A percentile compares a stretch with the other conserved stretches of the same genome.
These are phyloP conservation scores for Candida frijolesensis DNA, from an alignment of 1,139 yeast genomes.

Conservation along the genomic window DNA sequence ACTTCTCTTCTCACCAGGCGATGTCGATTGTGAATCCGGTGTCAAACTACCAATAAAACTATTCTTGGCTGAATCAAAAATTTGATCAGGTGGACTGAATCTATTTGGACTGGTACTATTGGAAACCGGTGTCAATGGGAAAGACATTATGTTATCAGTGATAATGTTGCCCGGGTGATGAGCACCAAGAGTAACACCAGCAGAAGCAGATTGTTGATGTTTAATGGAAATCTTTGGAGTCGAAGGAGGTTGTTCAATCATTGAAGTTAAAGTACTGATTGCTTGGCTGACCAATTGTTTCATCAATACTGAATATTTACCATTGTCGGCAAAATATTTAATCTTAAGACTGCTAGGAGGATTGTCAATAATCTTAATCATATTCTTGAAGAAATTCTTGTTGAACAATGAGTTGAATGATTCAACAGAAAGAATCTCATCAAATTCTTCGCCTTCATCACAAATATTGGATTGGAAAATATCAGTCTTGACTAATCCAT, in stretches of 20 bases:
- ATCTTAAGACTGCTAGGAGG: conserved; percentile 49
- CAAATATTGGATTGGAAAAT: conserved; percentile 15
- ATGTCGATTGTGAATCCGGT: conserved; percentile 14
- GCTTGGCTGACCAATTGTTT: conserved; percentile 29
- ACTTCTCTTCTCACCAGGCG: conserved; percentile 18
- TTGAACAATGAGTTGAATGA: conserved; percentile 20
- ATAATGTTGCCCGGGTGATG: conserved; percentile 2
- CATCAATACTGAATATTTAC: conserved; percentile 42
- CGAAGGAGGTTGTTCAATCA: conserved; percentile 13
- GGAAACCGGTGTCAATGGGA: conserved; percentile 31
- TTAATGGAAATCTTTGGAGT: conserved; percentile 12
- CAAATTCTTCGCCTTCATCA: conserved; percentile 11
- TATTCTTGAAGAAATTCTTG: conserved; percentile 30
- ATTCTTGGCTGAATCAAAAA: conserved; percentile 6
- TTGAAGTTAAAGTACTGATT: conserved; percentile 20
- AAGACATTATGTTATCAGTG: conserved; percentile 5
- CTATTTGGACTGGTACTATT: conserved; percentile 29
- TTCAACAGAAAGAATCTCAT: conserved; percentile 20
- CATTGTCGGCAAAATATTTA: conserved; percentile 42
- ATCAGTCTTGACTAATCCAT: conserved; percentile 21
- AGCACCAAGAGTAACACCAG: too few relatives aligned
- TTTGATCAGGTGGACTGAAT: conserved; percentile 16
- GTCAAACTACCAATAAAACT: conserved; percentile 12
- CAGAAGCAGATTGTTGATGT: background rate
- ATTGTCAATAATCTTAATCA: conserved; percentile 43